A percentile compares a stretch with the other conserved stretches of the same genome.
Evolutionary conservation across 306 rosid genomes (phyloP).

Genomic region (Cicer bijugum): DNA sequence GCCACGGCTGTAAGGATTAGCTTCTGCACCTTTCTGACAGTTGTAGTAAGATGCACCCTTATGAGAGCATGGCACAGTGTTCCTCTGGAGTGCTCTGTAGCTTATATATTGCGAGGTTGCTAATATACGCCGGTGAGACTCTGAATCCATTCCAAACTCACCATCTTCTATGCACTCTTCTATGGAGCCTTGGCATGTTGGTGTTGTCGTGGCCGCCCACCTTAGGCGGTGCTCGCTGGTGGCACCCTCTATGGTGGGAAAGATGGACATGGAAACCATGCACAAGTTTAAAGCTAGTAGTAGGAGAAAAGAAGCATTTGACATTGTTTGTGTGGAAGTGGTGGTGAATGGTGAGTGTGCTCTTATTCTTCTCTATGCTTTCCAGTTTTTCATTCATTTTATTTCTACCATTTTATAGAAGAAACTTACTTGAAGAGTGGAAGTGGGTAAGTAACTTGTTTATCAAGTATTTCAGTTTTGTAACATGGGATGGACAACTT

Average conservation of each 20-base stretch:
- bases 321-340: constrained; percentile 44
- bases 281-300: constrained; percentile 45
- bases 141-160: constrained; percentile 59
- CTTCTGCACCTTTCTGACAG: constrained; percentile 66
- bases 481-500: constrained; percentile 32
- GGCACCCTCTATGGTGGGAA: constrained; percentile 23
- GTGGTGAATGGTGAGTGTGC: not conserved
- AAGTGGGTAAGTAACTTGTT: constrained; percentile 46
- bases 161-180: constrained; percentile 65
- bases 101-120: constrained; percentile 78
- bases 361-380: constrained; percentile 31
- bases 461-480: constrained; percentile 45
- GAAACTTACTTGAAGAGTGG: constrained; percentile 30
- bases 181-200: constrained; percentile 63
- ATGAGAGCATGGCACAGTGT: constrained; percentile 77
- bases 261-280: constrained; percentile 28
- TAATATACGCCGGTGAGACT: constrained; percentile 71
- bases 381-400: constrained; percentile 28
- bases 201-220: constrained; percentile 50
- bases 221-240: constrained; percentile 43
- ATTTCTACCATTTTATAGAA: constrained; percentile 37
- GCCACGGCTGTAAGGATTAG: constrained; percentile 83
- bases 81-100: constrained; percentile 70
- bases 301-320: constrained; percentile 40
- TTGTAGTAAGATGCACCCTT: constrained; percentile 88